Evolutionary conservation across 805 yeast species (phyloP).

Genomic region (Barnettozyma vustinii): DNA sequence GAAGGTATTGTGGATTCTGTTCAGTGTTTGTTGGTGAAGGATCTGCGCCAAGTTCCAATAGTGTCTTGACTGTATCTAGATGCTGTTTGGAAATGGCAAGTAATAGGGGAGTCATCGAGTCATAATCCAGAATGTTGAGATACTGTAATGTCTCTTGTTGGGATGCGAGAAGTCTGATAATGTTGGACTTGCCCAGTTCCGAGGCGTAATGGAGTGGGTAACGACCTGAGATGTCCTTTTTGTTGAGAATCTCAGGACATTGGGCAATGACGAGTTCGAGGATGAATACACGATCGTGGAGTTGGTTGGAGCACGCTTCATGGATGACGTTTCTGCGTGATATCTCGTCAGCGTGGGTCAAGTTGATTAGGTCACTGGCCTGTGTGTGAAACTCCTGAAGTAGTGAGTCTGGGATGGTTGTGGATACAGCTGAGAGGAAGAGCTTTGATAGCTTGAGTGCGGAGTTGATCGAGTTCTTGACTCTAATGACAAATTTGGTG

Average conservation of each 20-base stretch:
- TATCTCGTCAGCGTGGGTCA: constrained; percentile 63
- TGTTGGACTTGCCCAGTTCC: constrained; percentile 44
- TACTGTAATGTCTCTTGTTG: constrained; percentile 23
- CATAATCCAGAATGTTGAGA: constrained; percentile 51
- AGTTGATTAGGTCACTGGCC: constrained; percentile 43
- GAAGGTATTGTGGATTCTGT: constrained; percentile 58
- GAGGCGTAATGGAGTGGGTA: constrained; percentile 87
- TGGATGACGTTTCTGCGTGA: constrained; percentile 73
- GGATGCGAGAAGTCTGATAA: constrained; percentile 34
- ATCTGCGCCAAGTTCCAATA: constrained; percentile 43
- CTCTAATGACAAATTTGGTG: constrained; percentile 39
- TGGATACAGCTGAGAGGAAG: constrained; percentile 60
- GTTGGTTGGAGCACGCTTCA: constrained; percentile 39
- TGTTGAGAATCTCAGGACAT: constrained; percentile 26
- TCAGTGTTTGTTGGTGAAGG: constrained; percentile 44
- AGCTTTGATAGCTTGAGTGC: constrained; percentile 56
- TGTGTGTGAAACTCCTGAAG: constrained; percentile 41
- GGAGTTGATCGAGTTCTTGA: constrained; percentile 35
- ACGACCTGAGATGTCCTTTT: constrained; percentile 65
- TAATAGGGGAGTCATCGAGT: constrained; percentile 76
- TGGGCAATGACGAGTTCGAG: constrained; percentile 17
- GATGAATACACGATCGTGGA: constrained; percentile 20
- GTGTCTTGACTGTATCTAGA: constrained; percentile 44
- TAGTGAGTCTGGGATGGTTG: constrained; percentile 55
- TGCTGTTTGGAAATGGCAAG: constrained; percentile 71